Base-by-base conservation (phyloP, 2,329 filamentous ascomycete genomes). In the Emergomyces pasteurianus region DNA sequence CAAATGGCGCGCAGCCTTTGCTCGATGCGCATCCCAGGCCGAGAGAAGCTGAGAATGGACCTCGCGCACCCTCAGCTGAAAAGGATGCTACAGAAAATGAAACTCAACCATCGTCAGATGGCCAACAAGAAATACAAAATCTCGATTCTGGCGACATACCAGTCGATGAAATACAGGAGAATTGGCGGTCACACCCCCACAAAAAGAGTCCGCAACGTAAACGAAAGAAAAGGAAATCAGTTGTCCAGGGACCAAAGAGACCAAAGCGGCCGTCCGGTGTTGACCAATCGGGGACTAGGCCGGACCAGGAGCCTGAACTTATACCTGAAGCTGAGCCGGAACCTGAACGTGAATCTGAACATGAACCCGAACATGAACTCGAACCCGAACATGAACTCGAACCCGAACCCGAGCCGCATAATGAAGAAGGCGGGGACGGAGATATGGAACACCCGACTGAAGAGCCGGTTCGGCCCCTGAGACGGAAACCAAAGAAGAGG, bases 181-280 rank as follows among this genome's bases (percentile, higher is more conserved):
- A 50, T 8, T 23, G 46, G 18, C n/a, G 18, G 18, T n/a, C 31
- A 16, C 18, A 56, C 34, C n/a, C 46, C 18, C 9, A 21, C 18
- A 56, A 58, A 38, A 36, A 28, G 18, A 60, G 28, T 36, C 7
- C 60, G 1, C 47, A 28, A 12, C 21, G 23, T 18, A 61, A 58
- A 54, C 58, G 62, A 43, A 61, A 59, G 31, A 66, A 64, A 60
- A 49, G 61, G 21, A 64, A 66, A 50, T 63, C 63, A 5, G 62
- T 64, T 26, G 58, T 59, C 40, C 52, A 61, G 59, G 59, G 55
- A 57, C 55, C 54, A 21, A 57, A 64, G 61, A 58, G 55, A 57
- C 53, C 10, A n/a, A 58, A 49, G 18, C 58, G 42, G 28, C n/a
- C 49, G 18, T 43, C 62, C n/a, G 31, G 28, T 21, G 38, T 31